Percentiles rank a stretch among this genome's conserved stretches.
These are phyloP conservation scores for Curvularia eragrostidis DNA, from an alignment of 2,329 filamentous ascomycete species.

Conservation along the genomic window DNA sequence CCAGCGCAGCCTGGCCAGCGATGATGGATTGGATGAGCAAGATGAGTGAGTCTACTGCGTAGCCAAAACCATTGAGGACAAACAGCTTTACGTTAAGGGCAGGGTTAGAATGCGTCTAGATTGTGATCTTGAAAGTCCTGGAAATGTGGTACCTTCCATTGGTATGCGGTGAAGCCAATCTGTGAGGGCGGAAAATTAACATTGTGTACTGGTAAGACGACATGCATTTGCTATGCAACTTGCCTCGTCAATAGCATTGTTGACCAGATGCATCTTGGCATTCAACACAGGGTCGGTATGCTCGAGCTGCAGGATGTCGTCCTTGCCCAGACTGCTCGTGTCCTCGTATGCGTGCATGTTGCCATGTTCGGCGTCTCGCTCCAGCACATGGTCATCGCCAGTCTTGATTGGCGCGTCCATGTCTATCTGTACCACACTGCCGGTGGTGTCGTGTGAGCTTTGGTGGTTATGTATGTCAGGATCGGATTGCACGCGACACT, in stretches of 20 bases:
- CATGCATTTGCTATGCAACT: background rate
- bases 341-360: conserved; percentile 10
- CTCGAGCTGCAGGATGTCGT: conserved; percentile 64
- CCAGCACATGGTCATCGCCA: conserved; percentile 8
- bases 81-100: conserved; percentile 53
- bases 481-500: conserved; percentile 10
- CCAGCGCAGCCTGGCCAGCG: conserved; percentile 62
- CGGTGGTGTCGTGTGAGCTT: background rate
- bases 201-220: background rate
- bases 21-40: conserved; percentile 70
- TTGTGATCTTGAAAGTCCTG: background rate
- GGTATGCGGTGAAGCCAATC: conserved; percentile 15
- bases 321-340: conserved; percentile 36
- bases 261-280: conserved; percentile 73
- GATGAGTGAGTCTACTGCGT: conserved; percentile 64
- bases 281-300: conserved; percentile 67
- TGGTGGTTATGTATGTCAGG: background rate
- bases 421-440: background rate
- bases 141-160: conserved; percentile 53
- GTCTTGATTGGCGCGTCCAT: conserved; percentile 9
- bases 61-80: conserved; percentile 67
- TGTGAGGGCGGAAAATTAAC: background rate
- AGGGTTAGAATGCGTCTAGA: background rate
- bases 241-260: conserved; percentile 55
- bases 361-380: conserved; percentile 13